Percentiles rank a stretch among this genome's conserved stretches.
These are phyloP conservation scores for Xylariaceae sp. DNA, from an alignment of 2,329 filamentous ascomycete genomes.

Conservation along the genomic window DNA sequence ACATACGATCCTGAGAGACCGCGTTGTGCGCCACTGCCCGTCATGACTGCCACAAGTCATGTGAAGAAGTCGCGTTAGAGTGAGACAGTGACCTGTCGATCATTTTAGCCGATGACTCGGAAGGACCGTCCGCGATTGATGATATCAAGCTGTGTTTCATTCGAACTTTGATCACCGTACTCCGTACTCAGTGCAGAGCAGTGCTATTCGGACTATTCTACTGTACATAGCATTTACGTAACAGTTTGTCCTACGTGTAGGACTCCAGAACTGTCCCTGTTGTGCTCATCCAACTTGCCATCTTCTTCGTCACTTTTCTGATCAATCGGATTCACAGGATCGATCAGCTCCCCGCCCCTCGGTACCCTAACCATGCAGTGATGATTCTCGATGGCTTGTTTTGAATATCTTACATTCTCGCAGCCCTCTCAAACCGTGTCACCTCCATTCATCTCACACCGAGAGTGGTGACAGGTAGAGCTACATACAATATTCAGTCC, in stretches of 20 bases:
- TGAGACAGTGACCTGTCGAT: too few species aligned
- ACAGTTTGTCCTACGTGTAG: not conserved
- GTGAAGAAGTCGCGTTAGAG: too few species aligned
- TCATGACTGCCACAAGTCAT: too few species aligned
- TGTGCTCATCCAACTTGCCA: not conserved
- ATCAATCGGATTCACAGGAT: not conserved
- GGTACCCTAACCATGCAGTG: not conserved
- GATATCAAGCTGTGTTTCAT: too few species aligned
- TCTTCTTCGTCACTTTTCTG: not conserved
- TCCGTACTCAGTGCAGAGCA: too few species aligned
- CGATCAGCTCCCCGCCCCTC: not conserved
- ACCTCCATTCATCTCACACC: not conserved
- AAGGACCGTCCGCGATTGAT: too few species aligned
- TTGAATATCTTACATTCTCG: not conserved
- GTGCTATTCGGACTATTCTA: too few species aligned
- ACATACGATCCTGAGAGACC: not conserved
- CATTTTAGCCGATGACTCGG: too few species aligned
- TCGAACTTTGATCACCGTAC: too few species aligned
- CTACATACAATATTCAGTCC: slow-evolving; percentile 27
- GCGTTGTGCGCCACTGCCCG: not conserved
- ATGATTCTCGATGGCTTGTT: not conserved
- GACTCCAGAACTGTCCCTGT: not conserved
- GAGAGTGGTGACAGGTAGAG: not conserved
- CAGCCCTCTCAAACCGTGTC: not conserved
- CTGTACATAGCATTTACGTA: too few species aligned